These are phyloP conservation scores for Colletotrichum sp. DNA, from an alignment of 2,329 filamentous ascomycete species.

Conservation along the genomic window DNA sequence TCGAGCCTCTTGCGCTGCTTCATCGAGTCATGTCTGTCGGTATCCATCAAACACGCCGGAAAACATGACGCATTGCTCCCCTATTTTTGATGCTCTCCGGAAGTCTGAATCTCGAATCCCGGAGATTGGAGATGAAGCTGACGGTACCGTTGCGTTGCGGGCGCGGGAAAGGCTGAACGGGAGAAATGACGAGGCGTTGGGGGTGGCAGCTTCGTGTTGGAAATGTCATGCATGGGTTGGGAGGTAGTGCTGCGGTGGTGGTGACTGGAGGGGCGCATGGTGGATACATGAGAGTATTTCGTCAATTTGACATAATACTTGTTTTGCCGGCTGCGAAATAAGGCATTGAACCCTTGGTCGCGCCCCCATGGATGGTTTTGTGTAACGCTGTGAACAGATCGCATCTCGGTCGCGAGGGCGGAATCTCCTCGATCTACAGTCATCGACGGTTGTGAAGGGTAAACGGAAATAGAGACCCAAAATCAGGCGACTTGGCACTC, in stretches of 20 bases:
- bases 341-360: not conserved
- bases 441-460: not conserved
- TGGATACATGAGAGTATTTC: not conserved
- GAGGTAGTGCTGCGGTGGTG: not conserved
- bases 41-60: not conserved
- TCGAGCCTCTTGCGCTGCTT: not conserved
- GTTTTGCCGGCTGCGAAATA: not conserved
- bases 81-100: not conserved
- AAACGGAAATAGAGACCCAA: not conserved
- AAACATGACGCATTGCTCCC: not conserved
- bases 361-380: not conserved
- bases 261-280: not conserved
- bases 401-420: not conserved
- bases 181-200: not conserved
- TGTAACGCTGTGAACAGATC: not conserved
- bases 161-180: not conserved
- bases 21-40: constrained; percentile 1
- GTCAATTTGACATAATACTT: constrained; percentile 3
- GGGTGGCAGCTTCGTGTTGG: not conserved
- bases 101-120: not conserved
- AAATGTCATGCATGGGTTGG: not conserved
- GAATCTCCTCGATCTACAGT: not conserved
- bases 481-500: not conserved
- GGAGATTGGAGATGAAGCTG: not conserved
- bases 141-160: not conserved